Base-by-base conservation (phyloP, 2,329 filamentous ascomycete species). In the Cercospora zeae-maydis region DNA sequence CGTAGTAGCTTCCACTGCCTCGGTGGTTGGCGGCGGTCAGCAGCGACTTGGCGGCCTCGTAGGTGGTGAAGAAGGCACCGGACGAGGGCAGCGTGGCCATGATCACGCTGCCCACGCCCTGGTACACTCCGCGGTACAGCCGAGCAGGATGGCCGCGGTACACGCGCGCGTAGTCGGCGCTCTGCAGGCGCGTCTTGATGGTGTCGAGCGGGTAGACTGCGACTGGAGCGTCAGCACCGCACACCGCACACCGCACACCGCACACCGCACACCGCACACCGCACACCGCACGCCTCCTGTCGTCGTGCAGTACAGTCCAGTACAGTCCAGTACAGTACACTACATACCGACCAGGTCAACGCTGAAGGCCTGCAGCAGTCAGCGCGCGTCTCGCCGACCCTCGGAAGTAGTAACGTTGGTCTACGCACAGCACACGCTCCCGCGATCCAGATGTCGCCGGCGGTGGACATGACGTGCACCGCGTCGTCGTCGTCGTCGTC, bases 21-120 rank as follows among this genome's bases (percentile, higher is more conserved):
- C 47, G 21, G n/a, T 79, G 47, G 81, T 82, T 37, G 81, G 74
- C 19, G 75, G 75, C 14, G 6, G 30, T 81, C 80, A 96, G 81
- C 2, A 84, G 75, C 2, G 80, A 78, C 76, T 96, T 96, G 19
- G 87, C 81, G 51, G 83, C 86, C 78, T 96, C 92, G 75, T 96
- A 96, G 1, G 90, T 93, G 1, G 90, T 92, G 77, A 96, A 96
- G 80, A 96, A 96, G 10, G 91, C 83, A 63, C 91, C 92, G 57
- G 92, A 91, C 61, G 90, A 90, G n/a, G 93, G 92, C n/a, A 96
- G 80, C 0, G 92, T 96, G 10, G 91, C 90, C 31, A 96, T 78
- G 9, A 96, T 86, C 21, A 96, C 89, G 71, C 90, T 93, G 61
- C 91, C 91, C 19, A 96, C 83, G 19, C 92, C 92, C 75, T 96